A percentile compares a stretch with the other conserved stretches of the same genome.
These are phyloP conservation scores for Marasmius sp. DNA, from an alignment of 1,284 basidiomycete species.

Conservation along the genomic window DNA sequence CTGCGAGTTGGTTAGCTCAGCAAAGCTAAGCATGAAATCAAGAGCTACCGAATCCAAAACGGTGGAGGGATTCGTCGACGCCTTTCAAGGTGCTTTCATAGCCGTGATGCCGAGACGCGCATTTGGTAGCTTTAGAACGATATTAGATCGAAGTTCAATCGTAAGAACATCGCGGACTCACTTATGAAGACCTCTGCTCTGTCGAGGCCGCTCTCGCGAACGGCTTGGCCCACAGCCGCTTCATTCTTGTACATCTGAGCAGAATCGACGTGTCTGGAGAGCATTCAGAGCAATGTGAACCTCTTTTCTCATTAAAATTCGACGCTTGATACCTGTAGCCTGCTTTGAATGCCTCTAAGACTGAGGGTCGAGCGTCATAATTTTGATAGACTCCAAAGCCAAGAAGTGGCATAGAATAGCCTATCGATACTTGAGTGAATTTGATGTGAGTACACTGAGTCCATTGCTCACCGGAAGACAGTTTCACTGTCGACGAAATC, in stretches of 20 bases:
- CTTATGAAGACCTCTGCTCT: constrained; percentile 70
- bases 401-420: constrained; percentile 67
- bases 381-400: constrained; percentile 85
- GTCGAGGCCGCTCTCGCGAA: constrained; percentile 51
- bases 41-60: constrained; percentile 48
- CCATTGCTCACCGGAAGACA: constrained; percentile 5
- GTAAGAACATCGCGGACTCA: constrained; percentile 28
- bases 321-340: constrained; percentile 64
- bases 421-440: constrained; percentile 26
- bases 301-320: neutral
- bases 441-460: neutral
- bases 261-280: constrained; percentile 61
- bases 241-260: constrained; percentile 80
- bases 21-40: neutral
- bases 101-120: constrained; percentile 50
- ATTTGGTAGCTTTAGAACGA: constrained; percentile 57
- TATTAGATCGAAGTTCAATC: neutral
- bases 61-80: constrained; percentile 57
- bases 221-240: constrained; percentile 56
- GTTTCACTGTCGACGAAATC: constrained; percentile 7
- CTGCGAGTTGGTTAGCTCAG: constrained; percentile 27
- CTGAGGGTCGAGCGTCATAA: constrained; percentile 55
- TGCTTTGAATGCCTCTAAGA: constrained; percentile 67
- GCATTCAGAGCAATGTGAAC: neutral
- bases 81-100: constrained; percentile 58